Conservation (phyloP, 495 filamentous ascomycete species). For the Penicillium alfredii region DNA sequence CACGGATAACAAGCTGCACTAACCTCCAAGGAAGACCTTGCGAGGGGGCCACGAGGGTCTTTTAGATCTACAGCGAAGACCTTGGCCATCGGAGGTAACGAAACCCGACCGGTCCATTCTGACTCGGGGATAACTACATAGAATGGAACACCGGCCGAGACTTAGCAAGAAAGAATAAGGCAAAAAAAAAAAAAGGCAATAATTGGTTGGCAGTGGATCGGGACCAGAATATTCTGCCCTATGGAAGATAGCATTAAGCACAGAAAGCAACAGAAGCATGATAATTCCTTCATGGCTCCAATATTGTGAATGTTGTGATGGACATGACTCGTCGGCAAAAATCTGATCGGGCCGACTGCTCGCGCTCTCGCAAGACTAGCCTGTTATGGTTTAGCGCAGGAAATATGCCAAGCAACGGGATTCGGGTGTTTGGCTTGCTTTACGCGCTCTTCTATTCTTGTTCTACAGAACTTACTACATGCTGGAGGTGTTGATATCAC, state of each 20-base stretch:
- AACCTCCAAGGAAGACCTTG: slow-evolving; percentile 7
- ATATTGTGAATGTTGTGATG: too few species aligned
- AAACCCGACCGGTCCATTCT: not conserved
- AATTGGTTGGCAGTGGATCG: not conserved
- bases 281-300: too few species aligned
- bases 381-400: not conserved
- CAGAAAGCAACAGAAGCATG: slow-evolving; percentile 3
- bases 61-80: too few species aligned
- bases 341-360: too few species aligned
- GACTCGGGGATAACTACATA: too few species aligned
- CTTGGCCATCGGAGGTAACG: not conserved
- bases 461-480: too few species aligned
- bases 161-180: not conserved
- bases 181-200: not conserved
- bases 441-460: too few species aligned
- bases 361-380: not conserved
- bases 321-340: too few species aligned
- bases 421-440: too few species aligned
- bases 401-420: too few species aligned
- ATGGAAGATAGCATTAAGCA: slow-evolving; percentile 8
- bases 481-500: too few species aligned
- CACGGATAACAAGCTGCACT: not conserved
- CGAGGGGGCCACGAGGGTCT: slow-evolving; percentile 4
- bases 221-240: slow-evolving; percentile 2
- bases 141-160: too few species aligned